A percentile compares a stretch with the other conserved stretches of the same genome.
Conservation (phyloP, 208 protist genomes). For the Leishmania turanica region DNA sequence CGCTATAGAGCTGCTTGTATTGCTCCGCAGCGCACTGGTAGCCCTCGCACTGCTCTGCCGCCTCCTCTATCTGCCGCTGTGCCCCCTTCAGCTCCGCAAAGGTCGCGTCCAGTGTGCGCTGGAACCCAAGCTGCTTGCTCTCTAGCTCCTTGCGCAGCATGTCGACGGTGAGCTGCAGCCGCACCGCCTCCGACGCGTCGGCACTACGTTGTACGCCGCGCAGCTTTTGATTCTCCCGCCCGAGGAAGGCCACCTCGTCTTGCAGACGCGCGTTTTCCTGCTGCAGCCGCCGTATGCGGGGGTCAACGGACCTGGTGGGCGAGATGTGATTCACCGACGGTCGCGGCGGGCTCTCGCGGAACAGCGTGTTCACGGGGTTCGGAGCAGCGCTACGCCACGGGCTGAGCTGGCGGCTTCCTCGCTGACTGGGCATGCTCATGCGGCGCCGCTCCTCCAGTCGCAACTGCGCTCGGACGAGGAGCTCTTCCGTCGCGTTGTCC, state of each 20-base stretch:
- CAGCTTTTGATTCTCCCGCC: slow-evolving; percentile 49
- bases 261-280: slow-evolving; percentile 53
- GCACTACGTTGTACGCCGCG: slow-evolving; percentile 32
- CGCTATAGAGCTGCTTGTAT: slow-evolving; percentile 52
- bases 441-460: slow-evolving; percentile 47
- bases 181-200: slow-evolving; percentile 37
- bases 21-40: slow-evolving; percentile 49
- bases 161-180: slow-evolving; percentile 46
- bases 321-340: slow-evolving; percentile 4
- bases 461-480: slow-evolving; percentile 52
- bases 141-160: slow-evolving; percentile 48
- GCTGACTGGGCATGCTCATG: slow-evolving; percentile 1
- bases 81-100: slow-evolving; percentile 21
- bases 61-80: slow-evolving; percentile 27
- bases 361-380: neutral
- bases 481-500: slow-evolving; percentile 27
- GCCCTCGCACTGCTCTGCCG: slow-evolving; percentile 41
- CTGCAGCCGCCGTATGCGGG: slow-evolving; percentile 34
- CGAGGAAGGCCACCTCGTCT: slow-evolving; percentile 54
- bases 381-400: slow-evolving; percentile 7
- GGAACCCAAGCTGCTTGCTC: slow-evolving; percentile 34
- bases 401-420: slow-evolving; percentile 18
- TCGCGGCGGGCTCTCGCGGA: neutral
- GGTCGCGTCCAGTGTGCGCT: slow-evolving; percentile 22
- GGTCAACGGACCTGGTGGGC: slow-evolving; percentile 21